Conservation (phyloP, 2,329 filamentous ascomycete species). For the Aspergillus phoenicis region DNA sequence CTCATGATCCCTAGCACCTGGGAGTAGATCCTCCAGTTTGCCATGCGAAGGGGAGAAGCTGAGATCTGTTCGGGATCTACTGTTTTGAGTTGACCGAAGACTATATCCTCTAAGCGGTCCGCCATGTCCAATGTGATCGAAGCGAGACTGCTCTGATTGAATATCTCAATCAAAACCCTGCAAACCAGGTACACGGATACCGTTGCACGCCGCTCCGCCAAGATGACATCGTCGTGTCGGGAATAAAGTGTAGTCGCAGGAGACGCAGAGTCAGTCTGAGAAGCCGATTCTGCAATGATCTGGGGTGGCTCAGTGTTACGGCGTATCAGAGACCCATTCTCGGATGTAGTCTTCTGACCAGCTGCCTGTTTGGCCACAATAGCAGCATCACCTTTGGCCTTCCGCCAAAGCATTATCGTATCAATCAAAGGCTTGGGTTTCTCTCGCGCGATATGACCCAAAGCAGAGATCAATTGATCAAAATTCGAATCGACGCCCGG, state of each 20-base stretch:
- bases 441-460: constrained; percentile 91
- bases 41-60: constrained; percentile 75
- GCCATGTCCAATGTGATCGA: constrained; percentile 90
- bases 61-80: constrained; percentile 77
- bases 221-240: constrained; percentile 70
- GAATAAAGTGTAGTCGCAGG: constrained; percentile 41
- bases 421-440: constrained; percentile 96
- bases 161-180: constrained; percentile 89
- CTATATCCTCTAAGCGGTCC: constrained; percentile 89
- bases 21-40: constrained; percentile 94
- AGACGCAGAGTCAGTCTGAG: constrained; percentile 28
- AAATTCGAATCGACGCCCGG: constrained; percentile 84
- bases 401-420: constrained; percentile 97
- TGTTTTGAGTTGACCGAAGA: constrained; percentile 91
- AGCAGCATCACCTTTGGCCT: constrained; percentile 89
- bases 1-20: constrained; percentile 96
- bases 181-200: constrained; percentile 96
- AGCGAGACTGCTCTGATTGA: constrained; percentile 80
- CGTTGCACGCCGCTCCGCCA: constrained; percentile 85
- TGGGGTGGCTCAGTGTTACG: constrained; percentile 75
- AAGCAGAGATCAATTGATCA: constrained; percentile 88
- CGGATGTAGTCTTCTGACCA: constrained; percentile 35
- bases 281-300: constrained; percentile 36
- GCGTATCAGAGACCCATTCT: constrained; percentile 58
- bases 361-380: constrained; percentile 60